Base-by-base conservation (phyloP, 192 early-diverging fungal species). In the Obelidium mucronatum region DNA sequence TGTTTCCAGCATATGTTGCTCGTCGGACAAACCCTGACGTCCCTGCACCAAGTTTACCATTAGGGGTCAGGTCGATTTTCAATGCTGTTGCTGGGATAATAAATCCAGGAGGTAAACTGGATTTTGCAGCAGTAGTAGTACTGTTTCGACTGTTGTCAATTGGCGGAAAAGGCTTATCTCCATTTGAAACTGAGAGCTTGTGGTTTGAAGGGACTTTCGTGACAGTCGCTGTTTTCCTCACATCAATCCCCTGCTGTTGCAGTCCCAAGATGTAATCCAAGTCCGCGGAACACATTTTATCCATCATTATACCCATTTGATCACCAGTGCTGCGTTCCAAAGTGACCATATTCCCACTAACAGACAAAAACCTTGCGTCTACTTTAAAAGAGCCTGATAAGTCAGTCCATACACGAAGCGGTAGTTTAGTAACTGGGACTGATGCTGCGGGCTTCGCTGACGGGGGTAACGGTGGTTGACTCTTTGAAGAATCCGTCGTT, bases 251-350 rank as follows among this genome's bases (percentile, higher is more conserved):
- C 34, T 74, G 72, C 33, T 74, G 72, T 56, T 63, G 56, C 13
- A 74, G 44, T 30, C 58, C 60, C 1, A 74, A n/a, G 0, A 74
- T 74, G 42, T 74, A 74, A 33, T 74, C 59, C 58, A 74, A 63
- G 48, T 74, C 72, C 13, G 72, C 72, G 8, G 72, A 74, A 13
- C 24, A 74, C 72, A 74, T 74, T 74, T 74, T 74, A 51, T 74
- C 72, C 72, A 74, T 74, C 72, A 74, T 74, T 35, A 74, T 74
- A 1, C 72, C 72, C 55, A 74, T 74, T 62, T 74, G 72, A 22
- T 74, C 72, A 3, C 72, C 72, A 36, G 31, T 63, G 3, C 37
- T 56, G 28, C 72, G 56, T 37, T 74, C 72, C 15, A 74, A 56
- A 24, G 72, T 74, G 5, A 74, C 72, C 72, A 74, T 74, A n/a